Evolutionary conservation across 257 asterid species (phyloP), one percentile per base, ranked within the genome.

Genomic region (Osmanthus fragrans): DNA sequence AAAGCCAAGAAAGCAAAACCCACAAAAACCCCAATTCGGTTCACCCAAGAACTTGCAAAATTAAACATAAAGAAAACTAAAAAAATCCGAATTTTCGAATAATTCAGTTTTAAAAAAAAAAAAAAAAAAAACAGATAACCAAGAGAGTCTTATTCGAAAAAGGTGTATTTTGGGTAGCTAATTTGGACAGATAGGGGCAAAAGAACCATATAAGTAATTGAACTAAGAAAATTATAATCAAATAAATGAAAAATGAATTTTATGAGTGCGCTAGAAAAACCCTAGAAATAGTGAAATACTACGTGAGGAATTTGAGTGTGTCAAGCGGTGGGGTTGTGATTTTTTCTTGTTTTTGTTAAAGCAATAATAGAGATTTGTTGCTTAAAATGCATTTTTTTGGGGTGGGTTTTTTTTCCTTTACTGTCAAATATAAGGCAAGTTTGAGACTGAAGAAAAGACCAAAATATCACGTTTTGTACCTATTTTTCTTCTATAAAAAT

Each of bases 191-290:
- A 33, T 29, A 3, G 47, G 63, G 36, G 36, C 51, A 75, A 68
- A 21, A 2, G 13, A 27, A 54, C 18, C n/a, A n/a, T 9, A 36
- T 73, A 27, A 76, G 73, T 79, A 75, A 81, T 73, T 39, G 39
- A 40, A 51, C 67, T 76, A 56, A 42, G 70, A 71, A 25, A 71
- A 68, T 37, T 5, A 79, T 72, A 72, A 40, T 32, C 75, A 66
- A 73, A 21, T 65, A 75, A 75, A 27, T 56, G 18, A 42, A 42
- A 40, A 40, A 21, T 51, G 79, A 71, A 78, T 39, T 67, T 73
- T 80, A 64, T 71, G 75, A 75, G 81, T 73, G 78, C 42, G 49
- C 47, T 75, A 77, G 81, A 84, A 81, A 84, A 84, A 81, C 87
- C 87, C 87, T 84, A 84, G 69, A 63, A 63, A 27, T 11, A 63